Base-by-base conservation (phyloP, 2,329 filamentous ascomycete genomes). In the Aspergillus brasiliensis region DNA sequence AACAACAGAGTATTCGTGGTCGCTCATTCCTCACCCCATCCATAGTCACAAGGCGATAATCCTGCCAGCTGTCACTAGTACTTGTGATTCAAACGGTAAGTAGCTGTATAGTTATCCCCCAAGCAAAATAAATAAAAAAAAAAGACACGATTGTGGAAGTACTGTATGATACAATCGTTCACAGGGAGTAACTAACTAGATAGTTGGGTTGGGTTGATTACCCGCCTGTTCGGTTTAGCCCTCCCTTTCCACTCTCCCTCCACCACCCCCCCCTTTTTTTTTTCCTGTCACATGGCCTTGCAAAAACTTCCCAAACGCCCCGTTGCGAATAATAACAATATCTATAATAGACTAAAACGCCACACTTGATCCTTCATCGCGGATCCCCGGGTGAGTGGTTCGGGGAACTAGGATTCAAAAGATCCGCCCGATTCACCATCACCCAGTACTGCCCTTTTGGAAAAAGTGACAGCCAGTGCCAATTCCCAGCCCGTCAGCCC, bases 11-110 rank as follows among this genome's bases (percentile, higher is more conserved):
- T 62, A 62, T 23, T 60, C 65, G 64, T 53, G 59, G 49, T 54
- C 51, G 37, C 56, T 46, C 47, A 46, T 38, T 60, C 44, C 54
- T 28, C 49, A 11, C 19, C 25, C 58, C 23, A 38, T 28, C 40
- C n/a, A 55, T 8, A 62, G 63, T 68, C 65, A 67, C 65, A 66
- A 65, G 65, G 58, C 27, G 53, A 25, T 40, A 51, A 38, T 19
- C 19, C 53, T 59, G 65, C 63, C 62, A 64, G 62, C 58, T 65
- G 65, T 66, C 65, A 65, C 54, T 58, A 63, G 57, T 60, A 21
- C 42, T 48, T 53, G 46, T 56, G 51, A 40, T 60, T 31, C 37
- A 34, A 31, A 46, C 21, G 51, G 27, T 40, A 34, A 34, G 38
- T 40, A 42, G 13, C 17, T n/a, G 31, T 34, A 44, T 27, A 51